Percentiles rank a stretch among this genome's conserved stretches.
Evolutionary conservation across 2,329 filamentous ascomycete genomes (phyloP).

Genomic region (Basipetospora chlamydospora): DNA sequence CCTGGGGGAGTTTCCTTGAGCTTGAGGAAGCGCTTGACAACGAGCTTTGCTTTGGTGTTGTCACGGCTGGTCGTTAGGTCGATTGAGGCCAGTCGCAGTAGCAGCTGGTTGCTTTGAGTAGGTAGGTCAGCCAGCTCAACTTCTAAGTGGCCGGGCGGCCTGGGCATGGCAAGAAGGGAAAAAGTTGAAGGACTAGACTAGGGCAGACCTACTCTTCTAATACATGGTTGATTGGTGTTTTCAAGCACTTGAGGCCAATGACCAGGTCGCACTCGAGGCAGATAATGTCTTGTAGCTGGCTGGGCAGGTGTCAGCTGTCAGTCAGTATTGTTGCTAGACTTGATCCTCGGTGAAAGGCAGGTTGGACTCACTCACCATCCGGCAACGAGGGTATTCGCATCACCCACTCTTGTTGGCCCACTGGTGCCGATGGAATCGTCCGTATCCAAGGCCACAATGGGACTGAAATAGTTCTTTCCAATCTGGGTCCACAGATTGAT

Average conservation of each 20-base stretch:
- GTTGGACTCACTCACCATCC: slow-evolving; percentile 15
- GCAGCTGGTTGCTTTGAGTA: slow-evolving; percentile 18
- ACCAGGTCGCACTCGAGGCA: slow-evolving; percentile 17
- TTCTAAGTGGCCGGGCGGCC: too few species aligned
- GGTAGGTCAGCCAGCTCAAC: too few species aligned
- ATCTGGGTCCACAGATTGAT: slow-evolving; percentile 25
- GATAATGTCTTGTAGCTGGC: slow-evolving; percentile 20
- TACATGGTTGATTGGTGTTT: slow-evolving; percentile 20
- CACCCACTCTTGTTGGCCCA: slow-evolving; percentile 16
- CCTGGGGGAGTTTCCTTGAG: too few species aligned
- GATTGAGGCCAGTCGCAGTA: slow-evolving; percentile 19
- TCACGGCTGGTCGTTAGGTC: slow-evolving; percentile 9
- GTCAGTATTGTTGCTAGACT: too few species aligned
- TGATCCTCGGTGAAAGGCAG: too few species aligned
- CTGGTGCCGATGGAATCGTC: slow-evolving; percentile 11
- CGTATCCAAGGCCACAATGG: slow-evolving; percentile 14
- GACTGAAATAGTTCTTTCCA: slow-evolving; percentile 24
- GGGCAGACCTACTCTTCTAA: slow-evolving; percentile 19
- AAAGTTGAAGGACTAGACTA: not conserved
- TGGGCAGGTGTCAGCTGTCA: too few species aligned
- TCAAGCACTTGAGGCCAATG: slow-evolving; percentile 21
- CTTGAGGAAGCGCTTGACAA: slow-evolving; percentile 18
- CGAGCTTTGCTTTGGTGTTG: not conserved
- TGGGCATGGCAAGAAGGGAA: not conserved
- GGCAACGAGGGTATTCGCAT: slow-evolving; percentile 20